A percentile compares a stretch with the other conserved stretches of the same genome.
Conservation (phyloP, 306 rosid genomes). For the Bauhinia variegata region DNA sequence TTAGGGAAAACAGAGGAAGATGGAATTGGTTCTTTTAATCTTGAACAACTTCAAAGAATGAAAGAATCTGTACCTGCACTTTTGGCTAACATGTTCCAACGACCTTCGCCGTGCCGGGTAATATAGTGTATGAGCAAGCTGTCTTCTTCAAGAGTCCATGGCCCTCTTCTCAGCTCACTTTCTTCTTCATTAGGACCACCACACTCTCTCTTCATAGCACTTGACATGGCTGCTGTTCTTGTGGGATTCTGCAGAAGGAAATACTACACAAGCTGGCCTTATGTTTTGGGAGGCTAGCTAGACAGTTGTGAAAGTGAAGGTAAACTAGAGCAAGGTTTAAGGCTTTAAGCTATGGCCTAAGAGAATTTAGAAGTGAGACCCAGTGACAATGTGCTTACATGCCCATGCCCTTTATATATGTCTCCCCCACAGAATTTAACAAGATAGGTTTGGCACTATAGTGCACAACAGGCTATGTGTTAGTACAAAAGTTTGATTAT, state of each 20-base stretch:
- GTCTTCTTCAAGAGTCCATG: slow-evolving; percentile 98
- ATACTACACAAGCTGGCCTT: neutral
- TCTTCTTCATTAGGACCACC: no score
- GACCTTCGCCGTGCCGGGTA: slow-evolving; percentile 88
- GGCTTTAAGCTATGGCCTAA: slow-evolving; percentile 18
- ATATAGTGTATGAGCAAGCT: slow-evolving; percentile 81
- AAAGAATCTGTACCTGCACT: slow-evolving; percentile 63
- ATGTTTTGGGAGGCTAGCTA: neutral
- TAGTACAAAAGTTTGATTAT: slow-evolving; percentile 41
- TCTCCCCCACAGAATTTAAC: slow-evolving; percentile 40
- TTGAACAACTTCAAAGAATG: neutral
- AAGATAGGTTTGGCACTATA: slow-evolving; percentile 40
- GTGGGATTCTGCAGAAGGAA: slow-evolving; percentile 4
- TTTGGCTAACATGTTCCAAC: slow-evolving; percentile 89
- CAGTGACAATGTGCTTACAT: slow-evolving; percentile 41
- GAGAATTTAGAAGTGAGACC: slow-evolving; percentile 30
- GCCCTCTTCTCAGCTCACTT: slow-evolving; percentile 75
- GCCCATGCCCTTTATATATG: slow-evolving; percentile 31
- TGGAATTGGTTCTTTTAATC: slow-evolving; percentile 26
- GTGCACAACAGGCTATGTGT: slow-evolving; percentile 36
- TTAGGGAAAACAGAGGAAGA: slow-evolving; percentile 12
- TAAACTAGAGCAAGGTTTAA: slow-evolving; percentile 27
- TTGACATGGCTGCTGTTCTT: slow-evolving; percentile 55
- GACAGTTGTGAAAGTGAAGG: slow-evolving; percentile 37
- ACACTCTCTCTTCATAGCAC: no score